Conservation (phyloP, 2,329 filamentous ascomycete genomes). For the Ascochyta fabae region DNA sequence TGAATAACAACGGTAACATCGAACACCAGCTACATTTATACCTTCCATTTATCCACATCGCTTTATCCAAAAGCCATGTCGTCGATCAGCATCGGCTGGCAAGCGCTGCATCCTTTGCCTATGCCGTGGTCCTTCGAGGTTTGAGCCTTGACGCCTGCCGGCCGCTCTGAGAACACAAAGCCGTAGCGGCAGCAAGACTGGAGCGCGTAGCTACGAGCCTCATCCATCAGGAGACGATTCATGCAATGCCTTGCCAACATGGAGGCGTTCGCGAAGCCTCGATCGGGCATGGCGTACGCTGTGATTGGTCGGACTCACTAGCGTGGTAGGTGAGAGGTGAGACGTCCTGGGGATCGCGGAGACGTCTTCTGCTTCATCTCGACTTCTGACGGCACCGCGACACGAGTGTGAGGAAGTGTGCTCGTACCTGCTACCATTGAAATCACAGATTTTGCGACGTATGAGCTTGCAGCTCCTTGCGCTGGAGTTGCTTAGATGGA, state of each 20-base stretch:
- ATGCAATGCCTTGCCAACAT: slow-evolving; percentile 9
- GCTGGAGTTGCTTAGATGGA: background rate
- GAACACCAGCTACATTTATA: background rate
- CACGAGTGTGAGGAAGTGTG: background rate
- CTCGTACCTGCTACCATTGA: background rate
- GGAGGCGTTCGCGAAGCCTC: slow-evolving; percentile 1
- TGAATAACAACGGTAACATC: too few relatives aligned
- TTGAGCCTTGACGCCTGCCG: slow-evolving; percentile 9
- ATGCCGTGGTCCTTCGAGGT: slow-evolving; percentile 2
- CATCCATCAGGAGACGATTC: slow-evolving; percentile 7
- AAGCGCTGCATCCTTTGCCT: slow-evolving; percentile 6
- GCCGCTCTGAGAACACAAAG: background rate
- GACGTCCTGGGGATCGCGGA: slow-evolving; percentile 2
- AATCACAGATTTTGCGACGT: background rate
- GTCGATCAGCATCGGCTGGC: slow-evolving; percentile 5
- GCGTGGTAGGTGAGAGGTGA: background rate
- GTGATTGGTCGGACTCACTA: background rate
- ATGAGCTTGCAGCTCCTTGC: background rate
- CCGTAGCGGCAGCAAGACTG: background rate
- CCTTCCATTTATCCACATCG: too few relatives aligned
- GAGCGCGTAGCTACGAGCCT: slow-evolving; percentile 1
- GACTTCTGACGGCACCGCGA: slow-evolving; percentile 16
- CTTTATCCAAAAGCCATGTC: background rate
- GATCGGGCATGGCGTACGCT: background rate
- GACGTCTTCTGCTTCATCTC: slow-evolving; percentile 14